Evolutionary conservation across 768 basidiomycete genomes (phyloP).

Genomic region (Suillus clintonianus): DNA sequence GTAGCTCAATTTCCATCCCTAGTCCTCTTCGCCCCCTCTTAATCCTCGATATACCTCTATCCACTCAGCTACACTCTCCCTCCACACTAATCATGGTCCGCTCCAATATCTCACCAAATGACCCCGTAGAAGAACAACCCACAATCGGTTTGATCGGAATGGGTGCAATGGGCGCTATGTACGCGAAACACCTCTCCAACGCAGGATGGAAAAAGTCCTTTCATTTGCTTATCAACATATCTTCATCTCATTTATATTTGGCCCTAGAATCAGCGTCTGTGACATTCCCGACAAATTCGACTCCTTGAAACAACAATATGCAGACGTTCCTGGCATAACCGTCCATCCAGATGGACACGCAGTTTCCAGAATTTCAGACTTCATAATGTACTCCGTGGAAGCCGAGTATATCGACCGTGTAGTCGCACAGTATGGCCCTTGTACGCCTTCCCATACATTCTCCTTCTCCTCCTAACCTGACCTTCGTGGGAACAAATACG

Average conservation of each 20-base stretch:
- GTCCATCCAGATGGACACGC: slow-evolving; percentile 81
- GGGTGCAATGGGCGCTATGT: slow-evolving; percentile 98
- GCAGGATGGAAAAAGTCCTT: slow-evolving; percentile 85
- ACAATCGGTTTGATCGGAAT: slow-evolving; percentile 92
- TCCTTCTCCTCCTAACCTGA: not conserved
- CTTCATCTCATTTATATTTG: not conserved
- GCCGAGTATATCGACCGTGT: slow-evolving; percentile 83
- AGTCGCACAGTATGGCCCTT: slow-evolving; percentile 91
- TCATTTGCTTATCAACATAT: slow-evolving; percentile 15
- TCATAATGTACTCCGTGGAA: slow-evolving; percentile 94
- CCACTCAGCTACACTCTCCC: not conserved
- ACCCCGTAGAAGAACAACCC: slow-evolving; percentile 57
- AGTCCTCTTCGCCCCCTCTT: not conserved
- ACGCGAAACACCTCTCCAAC: slow-evolving; percentile 71
- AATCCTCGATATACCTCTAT: not conserved
- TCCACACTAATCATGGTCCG: slow-evolving; percentile 17
- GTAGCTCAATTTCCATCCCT: not conserved
- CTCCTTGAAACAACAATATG: slow-evolving; percentile 55
- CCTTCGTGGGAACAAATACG: not conserved
- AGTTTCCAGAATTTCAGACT: slow-evolving; percentile 88
- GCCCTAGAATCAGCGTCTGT: slow-evolving; percentile 81
- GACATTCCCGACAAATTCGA: slow-evolving; percentile 79
- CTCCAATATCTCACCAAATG: slow-evolving; percentile 30
- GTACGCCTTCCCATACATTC: slow-evolving; percentile 44
- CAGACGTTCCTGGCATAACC: slow-evolving; percentile 61